Evolutionary conservation across 192 early-diverging fungal genomes (phyloP), one percentile per base, ranked within the genome.

Genomic region (Kickxella alabastrina): DNA sequence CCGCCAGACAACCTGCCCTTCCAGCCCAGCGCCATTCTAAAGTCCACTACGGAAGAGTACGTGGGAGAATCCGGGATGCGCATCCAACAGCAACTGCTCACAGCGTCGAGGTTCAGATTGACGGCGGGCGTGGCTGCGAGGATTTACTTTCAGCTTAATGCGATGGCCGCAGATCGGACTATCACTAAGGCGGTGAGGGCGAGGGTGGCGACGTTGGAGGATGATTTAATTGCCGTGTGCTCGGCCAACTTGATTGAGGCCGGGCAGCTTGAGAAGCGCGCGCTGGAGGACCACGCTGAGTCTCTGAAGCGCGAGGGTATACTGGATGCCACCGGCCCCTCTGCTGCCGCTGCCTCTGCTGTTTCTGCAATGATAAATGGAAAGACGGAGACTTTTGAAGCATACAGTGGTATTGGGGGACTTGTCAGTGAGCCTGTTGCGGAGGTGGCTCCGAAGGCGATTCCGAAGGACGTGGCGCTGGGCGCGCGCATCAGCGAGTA

Each of bases 201-300:
- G 3, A 49, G 38, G 15, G 43, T 75, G 29, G 47, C 52, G 1
- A 28, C 12, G 0, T 40, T 67, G 12, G 60, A 62, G 28, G 47
- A 38, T 4, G 63, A 67, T 24, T 36, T 75, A 24, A 51, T 67
- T 0, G 45, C 59, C 1, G 19, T 67, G 22, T 75, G 71, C 43
- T 62, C 71, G 35, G 71, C 71, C 8, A 63, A 28, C 8, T 21
- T 75, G 38, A 44, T 63, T 10, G 71, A 75, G 49, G 71, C 71
- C 10, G 48, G 49, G 6, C 64, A 75, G 56, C 43, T 75, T n/a
- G 71, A 75, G 44, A 43, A 42, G 24, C 62, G 59, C 22, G 63
- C 70, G 10, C 63, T 61, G 36, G 62, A 51, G 12, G 36, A 44
- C 27, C 56, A 48, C 15, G 40, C 45, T 6, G 40, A 24, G 29